Percentiles rank a stretch among this genome's conserved stretches.
Evolutionary conservation across 1,284 basidiomycete genomes (phyloP).

Genomic region (Malassezia pachydermatis): DNA sequence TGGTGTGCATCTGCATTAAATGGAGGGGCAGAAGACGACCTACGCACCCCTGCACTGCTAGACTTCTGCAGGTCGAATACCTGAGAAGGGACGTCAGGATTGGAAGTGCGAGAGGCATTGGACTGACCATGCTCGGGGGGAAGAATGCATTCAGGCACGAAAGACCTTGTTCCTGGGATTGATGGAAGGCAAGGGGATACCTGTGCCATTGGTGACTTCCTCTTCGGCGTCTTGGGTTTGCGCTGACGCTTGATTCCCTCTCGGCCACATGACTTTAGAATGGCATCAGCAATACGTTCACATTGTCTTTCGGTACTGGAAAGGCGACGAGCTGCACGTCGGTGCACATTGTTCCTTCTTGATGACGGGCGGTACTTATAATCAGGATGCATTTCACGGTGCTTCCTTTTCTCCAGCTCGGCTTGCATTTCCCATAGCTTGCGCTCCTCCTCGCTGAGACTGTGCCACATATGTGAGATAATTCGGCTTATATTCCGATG

Average conservation of each 20-base stretch:
- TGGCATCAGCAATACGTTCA: conserved; percentile 35
- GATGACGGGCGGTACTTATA: conserved; percentile 38
- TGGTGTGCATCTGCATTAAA: no score
- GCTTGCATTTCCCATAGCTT: conserved; percentile 31
- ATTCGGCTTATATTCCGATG: conserved; percentile 61
- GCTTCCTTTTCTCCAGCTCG: conserved; percentile 31
- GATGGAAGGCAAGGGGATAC: no score
- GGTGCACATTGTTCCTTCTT: conserved; percentile 19
- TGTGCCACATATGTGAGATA: conserved; percentile 46
- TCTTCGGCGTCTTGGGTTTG: background rate
- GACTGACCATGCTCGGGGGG: no score
- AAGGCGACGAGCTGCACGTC: conserved; percentile 27
- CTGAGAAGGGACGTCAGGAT: no score
- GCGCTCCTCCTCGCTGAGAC: conserved; percentile 27
- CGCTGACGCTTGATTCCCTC: conserved; percentile 19
- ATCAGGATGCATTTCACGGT: conserved; percentile 30
- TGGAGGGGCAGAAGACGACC: background rate
- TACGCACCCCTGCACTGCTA: background rate
- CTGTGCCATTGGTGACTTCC: no score
- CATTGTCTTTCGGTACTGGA: conserved; percentile 34
- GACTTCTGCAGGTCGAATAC: no score
- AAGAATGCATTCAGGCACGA: no score
- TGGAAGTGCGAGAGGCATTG: no score
- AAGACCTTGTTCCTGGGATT: no score
- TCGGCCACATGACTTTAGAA: conserved; percentile 32